phyloP scores from a whole-genome alignment of 441 rosid species.

The Euphorbia corollata region DNA sequence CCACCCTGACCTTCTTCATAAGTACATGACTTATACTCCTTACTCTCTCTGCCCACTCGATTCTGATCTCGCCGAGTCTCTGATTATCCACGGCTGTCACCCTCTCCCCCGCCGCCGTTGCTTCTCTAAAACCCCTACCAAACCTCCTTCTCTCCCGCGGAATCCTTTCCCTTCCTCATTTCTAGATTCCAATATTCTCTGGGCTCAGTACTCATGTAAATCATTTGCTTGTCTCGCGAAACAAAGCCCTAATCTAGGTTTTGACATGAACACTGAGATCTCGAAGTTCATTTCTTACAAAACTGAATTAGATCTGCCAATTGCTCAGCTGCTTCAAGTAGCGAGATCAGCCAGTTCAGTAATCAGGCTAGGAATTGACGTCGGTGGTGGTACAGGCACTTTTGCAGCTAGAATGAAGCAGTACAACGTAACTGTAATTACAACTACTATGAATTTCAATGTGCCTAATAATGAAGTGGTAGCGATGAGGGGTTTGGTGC shows the following conservation, averaged over 20 bases:
- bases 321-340: constrained; percentile 67
- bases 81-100: constrained; percentile 85
- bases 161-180: constrained; percentile 50
- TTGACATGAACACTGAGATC: constrained; percentile 44
- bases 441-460: constrained; percentile 85
- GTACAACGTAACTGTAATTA: constrained; percentile 57
- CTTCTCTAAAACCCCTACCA: constrained; percentile 69
- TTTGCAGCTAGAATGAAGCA: constrained; percentile 81
- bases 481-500: constrained; percentile 74
- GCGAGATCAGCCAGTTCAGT: constrained; percentile 51
- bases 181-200: constrained; percentile 56
- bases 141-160: constrained; percentile 39
- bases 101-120: constrained; percentile 98
- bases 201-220: constrained; percentile 68
- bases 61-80: constrained; percentile 52
- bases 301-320: constrained; percentile 82
- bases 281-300: constrained; percentile 42
- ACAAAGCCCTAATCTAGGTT: constrained; percentile 47
- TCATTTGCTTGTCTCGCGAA: constrained; percentile 54
- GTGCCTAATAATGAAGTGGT: constrained; percentile 82
- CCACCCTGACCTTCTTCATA: constrained; percentile 85
- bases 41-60: constrained; percentile 76
- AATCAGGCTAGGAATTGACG: constrained; percentile 68
- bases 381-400: constrained; percentile 84
- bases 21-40: constrained; percentile 79